Evolutionary conservation across 148 eudicot genomes (phyloP), one percentile per base, ranked within the genome.

Genomic region (Heliamphora exappendiculata): DNA sequence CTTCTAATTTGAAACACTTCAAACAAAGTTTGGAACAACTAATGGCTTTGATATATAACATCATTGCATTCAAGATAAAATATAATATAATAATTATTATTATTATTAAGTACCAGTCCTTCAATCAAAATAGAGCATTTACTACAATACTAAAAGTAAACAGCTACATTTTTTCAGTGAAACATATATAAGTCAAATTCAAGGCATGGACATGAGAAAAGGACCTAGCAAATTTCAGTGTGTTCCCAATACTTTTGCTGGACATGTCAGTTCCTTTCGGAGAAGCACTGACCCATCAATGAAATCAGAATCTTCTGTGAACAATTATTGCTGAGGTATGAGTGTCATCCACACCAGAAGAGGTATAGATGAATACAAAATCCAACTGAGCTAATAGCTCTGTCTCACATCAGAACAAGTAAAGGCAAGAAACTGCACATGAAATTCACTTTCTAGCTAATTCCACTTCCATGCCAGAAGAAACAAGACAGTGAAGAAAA

Each of bases 161-260:
- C 33, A 24, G 63, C 63, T 53, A 47, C 26, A 24, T 5, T 58
- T 11, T 67, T 67, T n/a, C 50, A 37, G 24, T n/a, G 28, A 67
- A 37, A 65, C 45, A n/a, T 44, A 5, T 42, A 17, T 34, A 44
- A 68, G 72, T 41, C 53, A 42, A 26, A 44, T 44, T 24, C 72
- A 44, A 68, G 50, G 22, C 28, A 63, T 33, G 42, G 37, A 68
- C 29, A 68, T 24, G 72, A 68, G 51, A 47, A 68, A 28, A 66
- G 47, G 47, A 66, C 49, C 16, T 0, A 66, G 70, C 45, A 20
- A 66, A 19, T 37, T 37, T 16, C 70, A 66, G 28, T 37, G 70
- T 4, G 26, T 20, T 39, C 70, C 36, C 20, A 19, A 12, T 57
- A 49, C 1, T 22, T 63, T 33, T 19, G 45, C 13, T 10, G 10